phyloP scores from a whole-genome alignment of 139 green algal genomes.

The Chlamydomonas sp. region DNA sequence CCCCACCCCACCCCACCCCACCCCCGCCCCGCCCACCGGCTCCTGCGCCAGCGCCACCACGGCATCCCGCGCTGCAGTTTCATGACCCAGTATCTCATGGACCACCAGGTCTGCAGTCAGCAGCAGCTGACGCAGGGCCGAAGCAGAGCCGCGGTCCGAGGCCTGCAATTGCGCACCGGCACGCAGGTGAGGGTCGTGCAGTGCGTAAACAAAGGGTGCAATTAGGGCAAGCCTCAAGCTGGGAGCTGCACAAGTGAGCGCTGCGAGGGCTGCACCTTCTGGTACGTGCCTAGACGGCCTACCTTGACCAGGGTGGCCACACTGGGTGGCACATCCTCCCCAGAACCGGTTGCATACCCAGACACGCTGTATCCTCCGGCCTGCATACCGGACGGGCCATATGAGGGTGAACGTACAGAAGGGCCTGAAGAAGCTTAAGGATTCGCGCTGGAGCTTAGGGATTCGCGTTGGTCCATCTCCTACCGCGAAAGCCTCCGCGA shows the following conservation, averaged over 20 bases:
- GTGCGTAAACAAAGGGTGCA: background rate
- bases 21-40: conserved; percentile 4
- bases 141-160: background rate
- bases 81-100: conserved; percentile 42
- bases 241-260: background rate
- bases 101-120: conserved; percentile 30
- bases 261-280: background rate
- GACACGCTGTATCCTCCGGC: conserved; percentile 12
- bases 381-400: background rate
- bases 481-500: conserved; percentile 17
- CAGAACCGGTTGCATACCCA: background rate
- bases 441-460: background rate
- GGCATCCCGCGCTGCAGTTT: conserved; percentile 27
- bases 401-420: background rate
- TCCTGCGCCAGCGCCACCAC: conserved; percentile 27
- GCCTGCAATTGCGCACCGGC: background rate
- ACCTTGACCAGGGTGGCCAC: background rate
- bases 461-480: background rate
- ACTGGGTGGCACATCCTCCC: background rate
- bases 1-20: background rate
- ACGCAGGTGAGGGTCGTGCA: background rate
- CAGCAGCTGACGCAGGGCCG: conserved; percentile 21
- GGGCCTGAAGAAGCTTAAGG: background rate
- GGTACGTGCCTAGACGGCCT: background rate
- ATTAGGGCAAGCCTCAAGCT: background rate